phyloP scores from a whole-genome alignment of 495 filamentous ascomycete genomes.

The Penicillium goetzii region DNA sequence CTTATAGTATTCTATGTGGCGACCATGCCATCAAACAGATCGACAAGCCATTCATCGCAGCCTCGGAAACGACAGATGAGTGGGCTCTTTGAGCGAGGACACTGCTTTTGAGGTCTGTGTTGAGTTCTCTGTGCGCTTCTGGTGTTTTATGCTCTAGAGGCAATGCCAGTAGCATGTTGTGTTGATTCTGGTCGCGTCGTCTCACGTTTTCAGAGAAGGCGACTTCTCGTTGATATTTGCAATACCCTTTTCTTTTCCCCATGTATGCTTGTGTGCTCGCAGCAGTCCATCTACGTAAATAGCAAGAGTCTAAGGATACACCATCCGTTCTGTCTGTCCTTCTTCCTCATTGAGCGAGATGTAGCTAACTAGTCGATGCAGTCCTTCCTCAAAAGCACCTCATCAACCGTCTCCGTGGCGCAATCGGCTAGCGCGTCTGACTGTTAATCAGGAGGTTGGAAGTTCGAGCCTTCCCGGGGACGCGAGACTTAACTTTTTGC shows the following conservation, averaged over 20 bases:
- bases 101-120: background rate
- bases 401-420: too few species aligned
- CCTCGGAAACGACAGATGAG: constrained; percentile 71
- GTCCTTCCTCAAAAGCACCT: background rate
- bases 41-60: constrained; percentile 83
- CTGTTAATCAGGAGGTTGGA: too few species aligned
- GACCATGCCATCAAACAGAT: constrained; percentile 92
- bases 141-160: background rate
- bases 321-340: background rate
- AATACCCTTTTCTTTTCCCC: constrained; percentile 23
- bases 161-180: background rate
- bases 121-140: background rate
- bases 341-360: background rate
- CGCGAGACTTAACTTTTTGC: too few species aligned
- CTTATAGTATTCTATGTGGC: constrained; percentile 72
- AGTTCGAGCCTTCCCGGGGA: too few species aligned
- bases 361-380: background rate
- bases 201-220: background rate
- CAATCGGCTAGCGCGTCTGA: too few species aligned
- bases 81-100: constrained; percentile 70
- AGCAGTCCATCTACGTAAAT: constrained; percentile 9
- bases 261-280: background rate
- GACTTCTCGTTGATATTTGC: constrained; percentile 14
- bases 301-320: constrained; percentile 7
- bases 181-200: background rate